Base-by-base conservation (phyloP, 176 grass and related monocot species). In the Juncus effusus region DNA sequence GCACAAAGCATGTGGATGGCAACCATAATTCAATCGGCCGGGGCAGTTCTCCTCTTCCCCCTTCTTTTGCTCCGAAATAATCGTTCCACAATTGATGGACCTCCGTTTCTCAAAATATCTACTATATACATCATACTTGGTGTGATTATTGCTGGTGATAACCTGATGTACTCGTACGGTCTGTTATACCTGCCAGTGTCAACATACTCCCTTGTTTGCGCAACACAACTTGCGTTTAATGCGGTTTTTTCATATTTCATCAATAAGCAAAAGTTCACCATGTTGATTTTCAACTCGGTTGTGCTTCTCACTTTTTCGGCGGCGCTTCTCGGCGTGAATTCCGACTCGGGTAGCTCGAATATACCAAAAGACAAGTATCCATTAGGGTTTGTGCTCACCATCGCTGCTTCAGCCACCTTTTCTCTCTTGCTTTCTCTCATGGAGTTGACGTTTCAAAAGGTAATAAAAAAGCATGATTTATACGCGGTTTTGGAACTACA, bases 81-180 rank as follows among this genome's bases (percentile, higher is more conserved):
- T 59, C 56, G 77, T 68, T 80, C 58, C 28, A 62, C 42, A 54
- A 7, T 51, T 41, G 16, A 42, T 15, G 56, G 44, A 16, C 52
- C 53, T 59, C 50, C 36, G 10, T 4, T 56, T 12, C 7, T 7
- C 19, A 88, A 54, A 63, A 64, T 92, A 54, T 3, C n/a, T 11
- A 28, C 73, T 36, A 53, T 92, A 39, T 92, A 88, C 71, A 9
- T 7, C 9, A 60, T 59, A 10, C 0, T 92, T 2, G 89, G 89
- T 1, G 10, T 76, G 41, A 7, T 92, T 13, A 36, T 63, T 38
- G 84, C 65, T 51, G 74, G 51, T 51, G 80, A 84, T 76, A 88
- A 88, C 78, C 74, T 88, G 10, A 88, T 92, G 89, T 92, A 92
- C 78, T 77, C 89, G 35, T 88, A 88, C 70, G 81, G 75, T 37